A percentile compares a stretch with the other conserved stretches of the same genome.
Conservation (phyloP, 257 asterid genomes). For the Solanum habrochaites region DNA sequence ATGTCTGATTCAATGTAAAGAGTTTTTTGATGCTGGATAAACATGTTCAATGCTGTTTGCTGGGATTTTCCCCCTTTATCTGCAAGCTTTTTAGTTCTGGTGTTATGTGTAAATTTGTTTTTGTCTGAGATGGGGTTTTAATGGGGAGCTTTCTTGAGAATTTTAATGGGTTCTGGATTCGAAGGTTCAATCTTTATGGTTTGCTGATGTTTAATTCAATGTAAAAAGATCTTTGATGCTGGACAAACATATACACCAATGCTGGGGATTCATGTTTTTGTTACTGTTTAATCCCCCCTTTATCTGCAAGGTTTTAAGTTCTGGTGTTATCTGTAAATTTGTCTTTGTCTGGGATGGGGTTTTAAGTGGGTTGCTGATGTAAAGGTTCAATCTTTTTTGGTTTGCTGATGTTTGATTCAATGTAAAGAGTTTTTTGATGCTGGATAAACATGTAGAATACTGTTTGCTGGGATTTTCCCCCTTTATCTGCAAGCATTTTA, state of each 20-base stretch:
- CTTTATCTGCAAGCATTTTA: neutral
- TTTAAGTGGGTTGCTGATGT: neutral
- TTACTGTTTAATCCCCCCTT: too few species aligned
- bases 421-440: neutral
- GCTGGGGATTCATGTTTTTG: too few species aligned
- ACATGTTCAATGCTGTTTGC: neutral
- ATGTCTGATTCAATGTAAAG: neutral
- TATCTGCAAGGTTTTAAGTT: neutral
- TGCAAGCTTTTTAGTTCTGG: neutral
- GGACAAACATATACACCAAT: too few species aligned
- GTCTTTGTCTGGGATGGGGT: neutral
- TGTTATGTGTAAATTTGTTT: neutral
- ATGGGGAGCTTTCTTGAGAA: too few species aligned
- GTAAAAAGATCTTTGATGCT: too few species aligned
- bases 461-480: neutral
- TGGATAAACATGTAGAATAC: neutral
- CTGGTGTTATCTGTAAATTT: neutral
- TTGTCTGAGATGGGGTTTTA: too few species aligned
- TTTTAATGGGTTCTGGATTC: too few species aligned
- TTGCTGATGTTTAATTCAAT: too few species aligned
- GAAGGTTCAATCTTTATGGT: too few species aligned
- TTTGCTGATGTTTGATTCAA: neutral
- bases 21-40: neutral
- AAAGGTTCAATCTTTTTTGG: neutral
- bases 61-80: neutral